Base-by-base conservation (phyloP, 2,329 filamentous ascomycete species). In the Xylariaceae sp. region DNA sequence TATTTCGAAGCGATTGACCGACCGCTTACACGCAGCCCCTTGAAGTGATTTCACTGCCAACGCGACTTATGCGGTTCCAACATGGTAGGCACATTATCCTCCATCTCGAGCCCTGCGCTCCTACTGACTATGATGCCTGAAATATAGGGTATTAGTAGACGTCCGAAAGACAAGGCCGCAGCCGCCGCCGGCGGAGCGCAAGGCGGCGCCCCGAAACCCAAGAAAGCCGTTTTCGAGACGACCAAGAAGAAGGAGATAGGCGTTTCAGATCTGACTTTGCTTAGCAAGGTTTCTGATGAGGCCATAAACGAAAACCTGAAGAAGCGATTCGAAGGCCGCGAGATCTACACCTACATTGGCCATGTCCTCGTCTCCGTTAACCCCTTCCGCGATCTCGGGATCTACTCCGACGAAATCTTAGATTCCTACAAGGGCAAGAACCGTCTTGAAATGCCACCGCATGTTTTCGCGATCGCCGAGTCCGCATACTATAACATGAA, bases 331-430 rank as follows among this genome's bases (percentile, higher is more conserved):
- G 90, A 97, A 71, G 91, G 92, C 79, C 87, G 81, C 72, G 92
- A 99, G 75, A 99, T 99, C 72, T 99, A 99, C 77, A 99, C 94
- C 69, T 99, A 99, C 74, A 99, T 99, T 71, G 94, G 94, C 76
- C 92, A 97, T 87, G 94, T 99, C 73, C 74, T 99, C 80, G 94
- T 99, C 65, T 97, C 94, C 40, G 94, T 99, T 72, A 99, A 99
- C 73, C 94, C 94, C 37, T 99, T 99, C 74, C 86, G 90, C 70
- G 94, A 99, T 70, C 80, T 96, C 76, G 94, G 94, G 54, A 97
- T 99, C 75, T 99, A 99, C 75, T 97, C 92, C 72, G 92, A 97
- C 64, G 77, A 87, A 67, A 91, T 97, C 55, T 83, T 99, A 68
- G 86, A 95, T 47, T 92, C 89, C 68, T 99, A 99, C 78, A 87